phyloP scores from a whole-genome alignment of 169 alveolate genomes.

The Babesia sp. region DNA sequence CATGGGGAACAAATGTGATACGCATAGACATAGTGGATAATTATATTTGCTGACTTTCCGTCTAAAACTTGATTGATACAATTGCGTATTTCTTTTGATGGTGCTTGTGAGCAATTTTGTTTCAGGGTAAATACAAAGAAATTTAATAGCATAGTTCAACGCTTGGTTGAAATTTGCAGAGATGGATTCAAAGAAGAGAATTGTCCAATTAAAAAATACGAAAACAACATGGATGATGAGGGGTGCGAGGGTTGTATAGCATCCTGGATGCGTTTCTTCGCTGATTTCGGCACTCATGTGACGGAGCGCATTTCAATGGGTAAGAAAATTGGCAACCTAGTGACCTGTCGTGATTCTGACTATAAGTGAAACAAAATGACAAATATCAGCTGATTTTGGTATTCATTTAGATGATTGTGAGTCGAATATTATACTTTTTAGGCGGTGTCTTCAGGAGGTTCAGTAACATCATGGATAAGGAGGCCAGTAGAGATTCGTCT shows the following conservation, averaged over 20 bases:
- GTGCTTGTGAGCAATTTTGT: not conserved
- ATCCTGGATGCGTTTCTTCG: conserved; percentile 58
- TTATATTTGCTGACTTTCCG: too few relatives aligned
- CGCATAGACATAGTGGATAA: too few relatives aligned
- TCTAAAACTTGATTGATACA: too few relatives aligned
- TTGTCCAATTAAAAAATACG: conserved; percentile 35
- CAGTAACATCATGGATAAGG: not conserved
- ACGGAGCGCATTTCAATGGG: conserved; percentile 60
- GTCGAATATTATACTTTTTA: not conserved
- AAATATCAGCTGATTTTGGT: too few relatives aligned
- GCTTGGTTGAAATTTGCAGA: conserved; percentile 23
- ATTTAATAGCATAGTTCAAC: conserved; percentile 15
- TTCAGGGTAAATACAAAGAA: conserved; percentile 4
- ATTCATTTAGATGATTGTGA: not conserved
- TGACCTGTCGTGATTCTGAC: too few relatives aligned
- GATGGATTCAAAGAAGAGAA: conserved; percentile 17
- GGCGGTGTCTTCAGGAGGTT: conserved; percentile 59
- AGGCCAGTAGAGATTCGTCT: not conserved
- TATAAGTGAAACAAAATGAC: too few relatives aligned
- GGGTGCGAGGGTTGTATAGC: conserved; percentile 46
- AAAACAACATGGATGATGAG: conserved; percentile 11
- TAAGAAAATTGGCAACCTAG: too few relatives aligned
- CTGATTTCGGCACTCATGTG: conserved; percentile 58
- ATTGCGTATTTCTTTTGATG: too few relatives aligned
- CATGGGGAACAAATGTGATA: too few relatives aligned